A percentile compares a stretch with the other conserved stretches of the same genome.
Conservation (phyloP, 495 filamentous ascomycete species). For the Xylaria palmicola region DNA sequence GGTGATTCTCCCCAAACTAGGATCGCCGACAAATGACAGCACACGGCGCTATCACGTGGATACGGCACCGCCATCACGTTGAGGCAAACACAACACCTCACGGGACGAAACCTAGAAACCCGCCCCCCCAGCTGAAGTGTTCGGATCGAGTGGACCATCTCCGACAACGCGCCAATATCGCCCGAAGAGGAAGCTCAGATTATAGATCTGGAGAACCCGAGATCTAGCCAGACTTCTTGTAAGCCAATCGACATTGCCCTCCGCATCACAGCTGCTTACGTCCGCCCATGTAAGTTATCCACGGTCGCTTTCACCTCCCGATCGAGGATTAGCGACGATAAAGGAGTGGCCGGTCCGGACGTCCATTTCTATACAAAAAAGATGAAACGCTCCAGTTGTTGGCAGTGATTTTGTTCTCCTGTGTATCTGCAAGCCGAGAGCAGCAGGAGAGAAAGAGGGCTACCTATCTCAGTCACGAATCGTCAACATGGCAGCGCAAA, state of each 20-base stretch:
- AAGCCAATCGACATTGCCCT: neutral
- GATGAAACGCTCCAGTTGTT: neutral
- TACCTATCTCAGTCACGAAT: neutral
- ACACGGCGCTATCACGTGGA: constrained; percentile 7
- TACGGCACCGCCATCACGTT: too few relatives aligned
- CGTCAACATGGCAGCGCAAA: neutral
- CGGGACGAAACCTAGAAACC: too few relatives aligned
- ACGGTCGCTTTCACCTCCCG: neutral
- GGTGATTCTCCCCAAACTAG: neutral
- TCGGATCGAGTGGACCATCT: neutral
- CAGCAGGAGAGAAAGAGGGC: neutral
- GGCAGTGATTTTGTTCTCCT: neutral
- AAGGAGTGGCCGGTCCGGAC: neutral
- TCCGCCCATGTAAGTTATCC: too few relatives aligned
- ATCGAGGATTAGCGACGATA: constrained; percentile 3
- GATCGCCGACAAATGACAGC: neutral
- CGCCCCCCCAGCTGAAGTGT: neutral
- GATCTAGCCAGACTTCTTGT: constrained; percentile 2
- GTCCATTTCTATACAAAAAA: neutral
- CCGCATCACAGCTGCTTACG: neutral
- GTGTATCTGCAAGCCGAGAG: neutral
- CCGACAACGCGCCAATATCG: neutral
- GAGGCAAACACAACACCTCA: too few relatives aligned
- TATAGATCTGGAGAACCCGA: neutral
- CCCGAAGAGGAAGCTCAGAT: constrained; percentile 9